Conservation (phyloP, 768 basidiomycete species). For the Exidia glandulosa region DNA sequence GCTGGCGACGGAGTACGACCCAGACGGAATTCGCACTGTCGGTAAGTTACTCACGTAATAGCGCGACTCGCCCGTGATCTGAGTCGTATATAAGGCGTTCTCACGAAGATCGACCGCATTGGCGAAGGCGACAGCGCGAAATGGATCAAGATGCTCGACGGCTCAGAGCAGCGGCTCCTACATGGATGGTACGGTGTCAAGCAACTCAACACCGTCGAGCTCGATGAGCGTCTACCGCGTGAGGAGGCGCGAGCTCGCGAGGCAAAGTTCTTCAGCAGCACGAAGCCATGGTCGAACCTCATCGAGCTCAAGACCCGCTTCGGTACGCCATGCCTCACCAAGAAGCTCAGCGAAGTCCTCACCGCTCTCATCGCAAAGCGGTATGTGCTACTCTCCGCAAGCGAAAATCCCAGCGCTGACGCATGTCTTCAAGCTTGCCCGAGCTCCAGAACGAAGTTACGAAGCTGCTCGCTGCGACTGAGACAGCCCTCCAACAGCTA, state of each 20-base stretch:
- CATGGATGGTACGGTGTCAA: slow-evolving; percentile 57
- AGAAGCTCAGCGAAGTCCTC: slow-evolving; percentile 46
- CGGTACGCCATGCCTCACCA: slow-evolving; percentile 44
- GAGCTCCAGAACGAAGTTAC: slow-evolving; percentile 29
- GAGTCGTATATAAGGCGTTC: slow-evolving; percentile 36
- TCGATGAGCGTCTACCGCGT: slow-evolving; percentile 49
- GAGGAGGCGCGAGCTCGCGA: slow-evolving; percentile 48
- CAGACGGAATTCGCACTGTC: slow-evolving; percentile 55
- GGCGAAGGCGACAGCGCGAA: slow-evolving; percentile 38
- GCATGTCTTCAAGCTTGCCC: slow-evolving; percentile 43
- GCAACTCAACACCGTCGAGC: slow-evolving; percentile 39
- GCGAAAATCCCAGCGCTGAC: neutral
- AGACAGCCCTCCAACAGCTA: slow-evolving; percentile 24
- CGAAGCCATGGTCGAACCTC: slow-evolving; percentile 5
- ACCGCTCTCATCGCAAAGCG: slow-evolving; percentile 52
- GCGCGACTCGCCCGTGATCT: neutral
- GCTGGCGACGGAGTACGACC: slow-evolving; percentile 51
- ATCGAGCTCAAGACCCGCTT: slow-evolving; percentile 16
- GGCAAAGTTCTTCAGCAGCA: slow-evolving; percentile 36
- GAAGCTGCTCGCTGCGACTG: slow-evolving; percentile 25
- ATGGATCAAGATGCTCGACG: slow-evolving; percentile 32
- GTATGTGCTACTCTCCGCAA: slow-evolving; percentile 24
- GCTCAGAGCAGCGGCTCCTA: slow-evolving; percentile 20
- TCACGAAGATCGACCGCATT: slow-evolving; percentile 67
- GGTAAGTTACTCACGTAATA: slow-evolving; percentile 29